Percentiles rank a stretch among this genome's conserved stretches.
Conservation (phyloP, 2,329 filamentous ascomycete genomes). For the Cytospora mali region DNA sequence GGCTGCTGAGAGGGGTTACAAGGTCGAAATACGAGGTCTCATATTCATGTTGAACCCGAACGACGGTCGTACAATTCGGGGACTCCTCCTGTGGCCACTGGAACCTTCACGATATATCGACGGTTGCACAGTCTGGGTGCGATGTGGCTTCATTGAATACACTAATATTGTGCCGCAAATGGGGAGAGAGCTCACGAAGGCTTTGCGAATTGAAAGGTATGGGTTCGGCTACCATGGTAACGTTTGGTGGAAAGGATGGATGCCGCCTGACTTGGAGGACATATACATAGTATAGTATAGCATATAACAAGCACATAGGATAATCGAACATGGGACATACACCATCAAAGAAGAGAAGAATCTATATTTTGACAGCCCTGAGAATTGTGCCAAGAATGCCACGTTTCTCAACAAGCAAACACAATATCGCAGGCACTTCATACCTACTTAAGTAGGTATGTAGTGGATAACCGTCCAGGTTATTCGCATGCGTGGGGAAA, state of each 20-base stretch:
- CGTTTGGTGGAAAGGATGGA: too few species aligned
- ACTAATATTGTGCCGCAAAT: not conserved
- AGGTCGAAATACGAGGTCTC: not conserved
- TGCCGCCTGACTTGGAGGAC: not conserved
- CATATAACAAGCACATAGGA: too few species aligned
- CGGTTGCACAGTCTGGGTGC: not conserved
- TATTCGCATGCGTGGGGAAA: too few species aligned
- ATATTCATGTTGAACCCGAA: not conserved
- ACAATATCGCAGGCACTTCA: too few species aligned
- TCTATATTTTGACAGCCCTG: too few species aligned
- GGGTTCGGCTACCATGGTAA: too few species aligned
- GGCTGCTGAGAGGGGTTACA: not conserved
- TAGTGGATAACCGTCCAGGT: too few species aligned
- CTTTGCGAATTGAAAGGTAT: not conserved
- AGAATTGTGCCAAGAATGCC: too few species aligned
- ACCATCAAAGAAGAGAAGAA: not conserved
- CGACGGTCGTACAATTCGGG: not conserved
- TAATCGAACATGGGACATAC: not conserved
- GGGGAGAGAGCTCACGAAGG: not conserved
- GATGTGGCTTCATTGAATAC: not conserved
- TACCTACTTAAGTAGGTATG: too few species aligned
- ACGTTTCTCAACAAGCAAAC: too few species aligned
- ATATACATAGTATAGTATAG: not conserved
- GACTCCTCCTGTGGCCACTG: not conserved
- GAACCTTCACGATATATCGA: not conserved